A percentile compares a stretch with the other conserved stretches of the same genome.
These are phyloP conservation scores for Juglanconis oblonga DNA, from an alignment of 2,329 filamentous ascomycete species.

Conservation along the genomic window DNA sequence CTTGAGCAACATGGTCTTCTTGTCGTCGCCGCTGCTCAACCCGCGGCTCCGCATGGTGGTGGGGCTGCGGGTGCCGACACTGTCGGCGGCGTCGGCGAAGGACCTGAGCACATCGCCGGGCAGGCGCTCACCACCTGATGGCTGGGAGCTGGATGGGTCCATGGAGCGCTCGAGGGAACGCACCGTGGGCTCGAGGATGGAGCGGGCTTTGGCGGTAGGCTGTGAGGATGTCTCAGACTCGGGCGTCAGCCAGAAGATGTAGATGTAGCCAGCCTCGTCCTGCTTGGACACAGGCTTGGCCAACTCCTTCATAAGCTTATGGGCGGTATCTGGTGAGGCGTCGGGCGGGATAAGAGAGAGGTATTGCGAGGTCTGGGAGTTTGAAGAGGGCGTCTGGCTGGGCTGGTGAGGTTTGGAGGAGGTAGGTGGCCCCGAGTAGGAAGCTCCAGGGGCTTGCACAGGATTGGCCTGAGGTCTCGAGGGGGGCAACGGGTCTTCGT, in stretches of 20 bases:
- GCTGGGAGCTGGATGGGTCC: constrained; percentile 38
- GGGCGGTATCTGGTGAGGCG: constrained; percentile 65
- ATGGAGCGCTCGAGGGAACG: constrained; percentile 48
- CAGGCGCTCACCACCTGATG: constrained; percentile 38
- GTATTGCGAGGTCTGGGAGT: constrained; percentile 42
- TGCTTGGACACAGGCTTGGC: constrained; percentile 68
- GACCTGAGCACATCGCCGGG: constrained; percentile 54
- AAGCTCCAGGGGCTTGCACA: constrained; percentile 27
- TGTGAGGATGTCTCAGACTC: constrained; percentile 51
- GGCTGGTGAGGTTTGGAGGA: constrained; percentile 26
- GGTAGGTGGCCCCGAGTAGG: constrained; percentile 21
- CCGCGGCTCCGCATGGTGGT: constrained; percentile 16
- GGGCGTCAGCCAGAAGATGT: constrained; percentile 96
- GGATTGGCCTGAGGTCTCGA: constrained; percentile 46
- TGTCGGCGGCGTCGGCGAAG: constrained; percentile 37
- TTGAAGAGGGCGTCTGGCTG: constrained; percentile 22
- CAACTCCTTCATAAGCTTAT: constrained; percentile 72
- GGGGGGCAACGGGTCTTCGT: constrained; percentile 38
- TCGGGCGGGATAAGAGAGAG: constrained; percentile 68
- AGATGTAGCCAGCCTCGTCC: constrained; percentile 89
- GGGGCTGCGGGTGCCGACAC: constrained; percentile 21
- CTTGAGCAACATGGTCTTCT: constrained; percentile 65
- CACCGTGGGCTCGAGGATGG: constrained; percentile 50
- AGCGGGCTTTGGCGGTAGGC: constrained; percentile 56
- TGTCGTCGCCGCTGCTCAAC: constrained; percentile 23